Base-by-base conservation (phyloP, 2,329 filamentous ascomycete genomes). In the Colletotrichum kahawae region DNA sequence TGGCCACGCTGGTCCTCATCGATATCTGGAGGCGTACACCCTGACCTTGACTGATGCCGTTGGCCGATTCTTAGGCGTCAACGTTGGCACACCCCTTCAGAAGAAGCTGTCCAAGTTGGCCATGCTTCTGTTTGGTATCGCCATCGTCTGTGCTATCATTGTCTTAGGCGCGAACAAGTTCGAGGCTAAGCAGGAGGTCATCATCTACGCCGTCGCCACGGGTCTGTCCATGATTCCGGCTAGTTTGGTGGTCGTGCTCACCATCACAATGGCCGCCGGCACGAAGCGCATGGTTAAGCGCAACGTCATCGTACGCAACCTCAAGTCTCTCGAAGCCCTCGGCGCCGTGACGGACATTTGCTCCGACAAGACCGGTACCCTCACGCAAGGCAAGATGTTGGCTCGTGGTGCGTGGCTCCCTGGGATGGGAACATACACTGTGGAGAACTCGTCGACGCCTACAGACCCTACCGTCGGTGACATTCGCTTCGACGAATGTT, bases 31-130 rank as follows among this genome's bases (percentile, higher is more conserved):
- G 67, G 83, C 83, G 13, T 81, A 80, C 67, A 77, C 77, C 10
- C 76, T 85, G 83, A 91, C 89, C 10, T 82, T 85, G 27, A 85
- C 83, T n/a, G 90, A 92, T 80, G 87, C 88, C 9, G 81, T 92
- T 62, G 90, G 90, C n/a, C 84, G 85, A 16, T 92, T 94, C 78
- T 84, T 94, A 2, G 92, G 92, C 59, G 87, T 93, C 71, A 92
- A 89, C 74, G 89, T 92, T 10, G 92, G 92, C 48, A 94, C 92
- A 4, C 92, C 92, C 1, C 85, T 94, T n/a, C 92, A 93, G 81
- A 87, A 89, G 72, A 93, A 92, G 78, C 85, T 94, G 18, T 92
- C 91, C 29, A 91, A 92, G 81, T 87, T 94, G 60, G 92, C 92
- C 9, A 85, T 93, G 5, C 80, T 92, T 1, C 86, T 93, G 2